Evolutionary conservation across 192 early-diverging fungal species (phyloP), one percentile per base, ranked within the genome.

Genomic region (Coemansia sp.): DNA sequence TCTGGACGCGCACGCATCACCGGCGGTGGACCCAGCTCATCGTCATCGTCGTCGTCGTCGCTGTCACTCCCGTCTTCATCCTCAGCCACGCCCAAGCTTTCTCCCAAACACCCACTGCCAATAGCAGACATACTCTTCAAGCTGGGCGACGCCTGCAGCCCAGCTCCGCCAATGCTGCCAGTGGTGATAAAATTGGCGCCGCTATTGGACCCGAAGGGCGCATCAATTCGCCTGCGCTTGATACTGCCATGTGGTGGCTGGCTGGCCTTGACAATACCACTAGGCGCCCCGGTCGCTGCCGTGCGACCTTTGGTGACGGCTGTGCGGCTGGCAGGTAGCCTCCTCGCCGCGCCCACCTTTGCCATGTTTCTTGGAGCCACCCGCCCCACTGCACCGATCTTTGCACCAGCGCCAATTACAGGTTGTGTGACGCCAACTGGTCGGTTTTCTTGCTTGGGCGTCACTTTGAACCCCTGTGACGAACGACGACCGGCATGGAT

Each of bases 391-490:
- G 26, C 55, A 10, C 62, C n/a, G 43, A 43, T 21, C 52, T 57
- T 63, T 50, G 61, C 52, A 28, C 13, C 37, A 21, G 38, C 58
- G 23, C 49, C 42, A 50, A 47, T 8, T 40, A 47, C 26, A 16
- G 59, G 28, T 38, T 11, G 40, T 16, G 44, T 6, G 60, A 13
- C 32, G n/a, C 14, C 10, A n/a, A 64, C 35, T n/a, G 76, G 19
- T 3, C 26, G 50, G 37, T 52, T 50, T 28, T 55, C 64, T 30
- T 69, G 67, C 53, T 70, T 81, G 23, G 67, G 68, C 16, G 78
- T 50, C 40, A 81, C 78, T 21, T 62, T 76, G 64, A 81, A 81
- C 2, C 78, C 78, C 63, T 73, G 69, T 4, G 78, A 75, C 8
- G 78, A 81, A 28, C 78, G 67, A 16, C 78, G 62, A 14, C 78